A percentile compares a stretch with the other conserved stretches of the same genome.
phyloP scores from a whole-genome alignment of 2,329 filamentous ascomycete species.

The Penicillium sp. region DNA sequence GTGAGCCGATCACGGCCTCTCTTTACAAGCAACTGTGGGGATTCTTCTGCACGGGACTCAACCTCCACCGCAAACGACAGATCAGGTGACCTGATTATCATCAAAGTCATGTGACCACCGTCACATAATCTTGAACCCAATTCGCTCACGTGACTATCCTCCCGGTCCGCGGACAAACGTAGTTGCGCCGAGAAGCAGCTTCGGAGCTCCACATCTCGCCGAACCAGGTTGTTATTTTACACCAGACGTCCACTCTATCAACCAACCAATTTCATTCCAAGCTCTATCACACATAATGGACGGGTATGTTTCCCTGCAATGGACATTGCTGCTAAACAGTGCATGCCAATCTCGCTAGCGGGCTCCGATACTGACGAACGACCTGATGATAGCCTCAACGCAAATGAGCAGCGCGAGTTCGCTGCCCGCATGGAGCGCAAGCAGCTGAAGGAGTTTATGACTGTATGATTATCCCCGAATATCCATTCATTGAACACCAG shows the following conservation, averaged over 20 bases:
- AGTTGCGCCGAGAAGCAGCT: constrained; percentile 32
- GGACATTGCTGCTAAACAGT: background rate
- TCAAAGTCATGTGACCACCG: background rate
- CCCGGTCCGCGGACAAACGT: constrained; percentile 23
- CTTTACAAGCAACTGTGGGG: background rate
- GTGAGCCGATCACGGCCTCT: background rate
- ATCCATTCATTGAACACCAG: background rate
- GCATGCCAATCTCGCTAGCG: background rate
- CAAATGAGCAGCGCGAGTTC: constrained; percentile 87
- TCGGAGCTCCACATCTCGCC: constrained; percentile 27
- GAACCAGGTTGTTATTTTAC: constrained; percentile 15
- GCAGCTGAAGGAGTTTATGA: constrained; percentile 99
- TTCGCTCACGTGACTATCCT: constrained; percentile 13
- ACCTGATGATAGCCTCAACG: constrained; percentile 64
- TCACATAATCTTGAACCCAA: constrained; percentile 12
- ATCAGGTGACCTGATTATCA: background rate
- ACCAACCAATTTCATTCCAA: background rate
- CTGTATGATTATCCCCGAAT: constrained; percentile 64
- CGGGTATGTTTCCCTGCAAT: constrained; percentile 34
- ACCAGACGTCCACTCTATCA: constrained; percentile 9
- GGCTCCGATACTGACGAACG: constrained; percentile 15
- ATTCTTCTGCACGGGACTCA: background rate
- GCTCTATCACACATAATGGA: constrained; percentile 41
- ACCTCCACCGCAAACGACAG: background rate
- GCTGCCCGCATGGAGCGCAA: constrained; percentile 94